Evolutionary conservation across 768 basidiomycete species (phyloP).

Genomic region (Daedaleopsis sinensis): DNA sequence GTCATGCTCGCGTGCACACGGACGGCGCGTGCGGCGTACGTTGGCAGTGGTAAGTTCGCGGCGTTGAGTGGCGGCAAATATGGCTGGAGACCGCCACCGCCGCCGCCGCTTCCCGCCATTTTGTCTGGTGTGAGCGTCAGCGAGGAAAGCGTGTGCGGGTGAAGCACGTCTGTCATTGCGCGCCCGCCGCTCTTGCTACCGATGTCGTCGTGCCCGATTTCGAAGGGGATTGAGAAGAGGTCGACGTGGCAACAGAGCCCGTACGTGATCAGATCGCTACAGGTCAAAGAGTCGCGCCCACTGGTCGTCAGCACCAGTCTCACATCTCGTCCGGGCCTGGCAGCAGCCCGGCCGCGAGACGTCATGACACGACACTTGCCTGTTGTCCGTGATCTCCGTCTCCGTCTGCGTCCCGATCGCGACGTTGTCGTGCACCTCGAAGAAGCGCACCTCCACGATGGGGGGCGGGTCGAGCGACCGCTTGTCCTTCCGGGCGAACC

Average conservation of each 20-base stretch:
- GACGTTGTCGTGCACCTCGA: constrained; percentile 13
- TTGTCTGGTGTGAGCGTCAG: neutral
- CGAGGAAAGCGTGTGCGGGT: neutral
- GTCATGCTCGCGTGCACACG: no score
- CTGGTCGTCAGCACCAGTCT: neutral
- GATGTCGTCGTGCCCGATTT: neutral
- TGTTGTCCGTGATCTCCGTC: constrained; percentile 21
- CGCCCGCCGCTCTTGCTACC: neutral
- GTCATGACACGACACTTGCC: constrained; percentile 7
- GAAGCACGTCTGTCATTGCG: neutral
- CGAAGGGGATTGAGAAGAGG: constrained; percentile 56
- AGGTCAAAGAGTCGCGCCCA: neutral
- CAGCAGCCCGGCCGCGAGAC: no score
- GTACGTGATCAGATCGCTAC: constrained; percentile 23
- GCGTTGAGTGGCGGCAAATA: neutral
- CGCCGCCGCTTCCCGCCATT: neutral
- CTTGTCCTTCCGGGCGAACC: constrained; percentile 29
- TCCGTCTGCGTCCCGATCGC: constrained; percentile 16
- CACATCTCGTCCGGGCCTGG: neutral
- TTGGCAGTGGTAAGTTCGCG: neutral
- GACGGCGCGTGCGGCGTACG: neutral
- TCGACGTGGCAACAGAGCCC: constrained; percentile 80
- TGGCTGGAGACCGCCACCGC: neutral
- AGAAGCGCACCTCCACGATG: constrained; percentile 29
- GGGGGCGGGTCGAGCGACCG: constrained; percentile 31